Conservation (phyloP, 768 basidiomycete species). For the Serendipita sp. region DNA sequence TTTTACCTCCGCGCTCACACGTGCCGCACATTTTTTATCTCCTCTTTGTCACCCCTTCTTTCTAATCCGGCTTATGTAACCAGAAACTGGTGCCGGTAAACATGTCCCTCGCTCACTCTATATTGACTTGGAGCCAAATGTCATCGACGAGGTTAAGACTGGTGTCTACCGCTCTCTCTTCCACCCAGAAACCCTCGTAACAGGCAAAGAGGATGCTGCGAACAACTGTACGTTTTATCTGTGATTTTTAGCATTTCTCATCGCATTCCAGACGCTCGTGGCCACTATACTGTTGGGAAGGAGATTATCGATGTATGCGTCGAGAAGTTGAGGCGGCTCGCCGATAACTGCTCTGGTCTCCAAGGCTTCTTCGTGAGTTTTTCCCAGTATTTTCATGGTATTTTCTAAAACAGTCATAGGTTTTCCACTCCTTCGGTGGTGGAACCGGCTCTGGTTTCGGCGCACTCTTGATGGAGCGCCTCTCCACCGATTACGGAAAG, state of each 20-base stretch:
- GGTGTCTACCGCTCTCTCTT: constrained; percentile 94
- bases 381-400: neutral
- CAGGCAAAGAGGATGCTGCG: constrained; percentile 98
- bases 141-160: constrained; percentile 91
- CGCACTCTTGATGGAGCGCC: constrained; percentile 88
- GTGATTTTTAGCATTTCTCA: constrained; percentile 5
- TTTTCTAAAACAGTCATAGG: neutral
- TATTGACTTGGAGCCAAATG: constrained; percentile 93
- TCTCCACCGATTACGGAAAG: constrained; percentile 97
- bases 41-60: neutral
- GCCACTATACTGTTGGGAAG: constrained; percentile 98
- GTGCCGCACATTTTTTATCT: neutral
- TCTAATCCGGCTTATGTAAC: neutral
- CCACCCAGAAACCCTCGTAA: constrained; percentile 97
- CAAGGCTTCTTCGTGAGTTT: constrained; percentile 83
- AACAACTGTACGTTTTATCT: constrained; percentile 72
- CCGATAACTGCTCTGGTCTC: constrained; percentile 82
- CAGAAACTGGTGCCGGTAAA: constrained; percentile 73
- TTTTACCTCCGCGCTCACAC: neutral
- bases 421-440: constrained; percentile 99
- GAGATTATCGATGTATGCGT: constrained; percentile 93
- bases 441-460: constrained; percentile 99
- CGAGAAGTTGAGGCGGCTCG: constrained; percentile 91
- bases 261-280: constrained; percentile 65
- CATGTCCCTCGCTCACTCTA: constrained; percentile 96